Evolutionary conservation across 371 early-diverging fungal genomes (phyloP), one percentile per base, ranked within the genome.

Genomic region (Mortierella sp.): DNA sequence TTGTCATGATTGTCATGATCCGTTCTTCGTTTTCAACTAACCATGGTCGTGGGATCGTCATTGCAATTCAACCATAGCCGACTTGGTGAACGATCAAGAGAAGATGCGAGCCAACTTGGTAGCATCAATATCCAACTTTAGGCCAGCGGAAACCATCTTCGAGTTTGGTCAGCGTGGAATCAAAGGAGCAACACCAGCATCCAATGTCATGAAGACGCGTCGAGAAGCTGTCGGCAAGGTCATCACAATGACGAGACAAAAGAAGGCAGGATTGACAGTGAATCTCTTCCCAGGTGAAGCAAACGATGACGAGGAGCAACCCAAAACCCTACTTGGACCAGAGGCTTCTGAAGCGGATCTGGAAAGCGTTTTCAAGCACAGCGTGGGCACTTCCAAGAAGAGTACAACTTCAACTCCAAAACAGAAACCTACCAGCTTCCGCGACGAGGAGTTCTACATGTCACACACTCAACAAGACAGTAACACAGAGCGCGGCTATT

Each of bases 141-240:
- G 95, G 24, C 95, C 96, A 9, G 67, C 84, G 9, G 94, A 97
- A 85, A 96, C 97, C 1, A 91, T 98, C 43, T 98, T 98, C 79
- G 98, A 98, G 72, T 86, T 95, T 41, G 94, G 92, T 29, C 84
- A 85, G 40, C 87, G 94, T 58, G 97, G 97, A 29, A 73, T 80
- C 43, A 94, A 90, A 67, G 86, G 92, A 25, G 57, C 89, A 14
- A 84, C 89, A 3, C 83, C 88, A 14, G 93, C 94, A 9, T 84
- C 90, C 0, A 57, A 86, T 13, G 76, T 95, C 54, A 95, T 97
- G 95, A 86, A 88, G 51, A 84, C 87, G 13, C 90, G 96, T 51
- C 89, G 96, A 46, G 78, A 79, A 28, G 81, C 82, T 13, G 83
- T 92, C 6, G 85, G 79, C 53, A 77, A 82, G 16, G 71, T 83